Percentiles rank a stretch among this genome's conserved stretches.
Conservation (phyloP, 345 rosid species). For the Leavenworthia alabamica region DNA sequence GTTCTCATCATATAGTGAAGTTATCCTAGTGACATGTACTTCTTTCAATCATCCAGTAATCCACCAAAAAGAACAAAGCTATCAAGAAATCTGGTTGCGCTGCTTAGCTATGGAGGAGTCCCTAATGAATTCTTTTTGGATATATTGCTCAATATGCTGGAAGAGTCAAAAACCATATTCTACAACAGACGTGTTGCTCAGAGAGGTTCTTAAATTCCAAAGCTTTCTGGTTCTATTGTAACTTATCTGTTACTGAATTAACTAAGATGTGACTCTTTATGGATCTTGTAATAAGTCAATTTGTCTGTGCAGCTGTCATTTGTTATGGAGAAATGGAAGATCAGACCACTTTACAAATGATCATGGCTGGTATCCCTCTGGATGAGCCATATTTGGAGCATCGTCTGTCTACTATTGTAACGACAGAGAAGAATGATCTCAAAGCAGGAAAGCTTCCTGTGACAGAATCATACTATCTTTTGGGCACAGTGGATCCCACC, state of each 20-base stretch:
- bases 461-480: slow-evolving; percentile 61
- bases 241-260: background rate
- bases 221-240: background rate
- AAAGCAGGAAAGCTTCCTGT: slow-evolving; percentile 55
- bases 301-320: slow-evolving; percentile 40
- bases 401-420: slow-evolving; percentile 35
- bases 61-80: slow-evolving; percentile 44
- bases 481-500: slow-evolving; percentile 89
- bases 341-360: slow-evolving; percentile 39
- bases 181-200: slow-evolving; percentile 42
- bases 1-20: background rate
- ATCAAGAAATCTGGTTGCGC: slow-evolving; percentile 51
- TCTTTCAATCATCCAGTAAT: slow-evolving; percentile 38
- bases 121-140: slow-evolving; percentile 54
- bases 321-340: slow-evolving; percentile 51
- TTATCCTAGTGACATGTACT: background rate
- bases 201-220: slow-evolving; percentile 37
- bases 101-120: slow-evolving; percentile 72
- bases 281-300: background rate
- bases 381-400: slow-evolving; percentile 55
- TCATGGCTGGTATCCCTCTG: slow-evolving; percentile 60
- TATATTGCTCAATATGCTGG: slow-evolving; percentile 40
- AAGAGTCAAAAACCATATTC: slow-evolving; percentile 40
- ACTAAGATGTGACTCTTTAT: background rate
- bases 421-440: slow-evolving; percentile 45